Conservation (phyloP, 2,329 filamentous ascomycete genomes). For the Fusarium nematophilum region DNA sequence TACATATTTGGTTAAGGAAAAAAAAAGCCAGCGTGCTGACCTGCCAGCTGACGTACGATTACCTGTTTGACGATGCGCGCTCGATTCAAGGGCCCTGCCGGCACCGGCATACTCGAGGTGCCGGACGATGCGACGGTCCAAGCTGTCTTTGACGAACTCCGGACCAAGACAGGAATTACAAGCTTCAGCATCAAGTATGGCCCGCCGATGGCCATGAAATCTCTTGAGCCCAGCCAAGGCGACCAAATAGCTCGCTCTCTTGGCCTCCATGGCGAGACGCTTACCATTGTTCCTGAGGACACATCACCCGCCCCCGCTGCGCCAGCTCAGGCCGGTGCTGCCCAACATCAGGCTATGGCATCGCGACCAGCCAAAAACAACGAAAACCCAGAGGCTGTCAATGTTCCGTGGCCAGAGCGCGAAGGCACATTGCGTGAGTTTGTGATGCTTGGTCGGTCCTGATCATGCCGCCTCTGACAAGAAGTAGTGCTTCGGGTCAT, state of each 20-base stretch:
- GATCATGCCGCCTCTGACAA: constrained; percentile 8
- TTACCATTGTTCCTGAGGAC: constrained; percentile 61
- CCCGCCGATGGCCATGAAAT: constrained; percentile 75
- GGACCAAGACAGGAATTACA: constrained; percentile 70
- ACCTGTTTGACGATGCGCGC: constrained; percentile 68
- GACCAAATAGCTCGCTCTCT: constrained; percentile 60
- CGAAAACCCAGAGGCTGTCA: constrained; percentile 47
- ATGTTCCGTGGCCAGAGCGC: constrained; percentile 61
- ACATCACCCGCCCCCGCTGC: constrained; percentile 22
- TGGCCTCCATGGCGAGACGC: constrained; percentile 61
- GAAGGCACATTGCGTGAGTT: constrained; percentile 62
- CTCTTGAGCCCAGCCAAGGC: constrained; percentile 69
- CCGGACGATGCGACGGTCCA: constrained; percentile 74
- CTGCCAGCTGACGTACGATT: background rate
- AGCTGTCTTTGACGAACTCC: constrained; percentile 70
- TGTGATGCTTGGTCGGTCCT: background rate
- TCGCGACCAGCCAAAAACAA: constrained; percentile 7
- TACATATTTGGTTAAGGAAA: background rate
- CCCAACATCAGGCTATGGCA: constrained; percentile 6
- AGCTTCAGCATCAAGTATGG: constrained; percentile 85
- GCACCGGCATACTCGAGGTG: constrained; percentile 76
- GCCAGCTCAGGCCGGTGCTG: constrained; percentile 8
- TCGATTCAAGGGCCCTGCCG: constrained; percentile 79
- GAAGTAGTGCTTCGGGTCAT: constrained; percentile 84
- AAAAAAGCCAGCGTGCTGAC: background rate